A percentile compares a stretch with the other conserved stretches of the same genome.
Conservation (phyloP, 345 rosid species). For the Lagerstroemia speciosa region DNA sequence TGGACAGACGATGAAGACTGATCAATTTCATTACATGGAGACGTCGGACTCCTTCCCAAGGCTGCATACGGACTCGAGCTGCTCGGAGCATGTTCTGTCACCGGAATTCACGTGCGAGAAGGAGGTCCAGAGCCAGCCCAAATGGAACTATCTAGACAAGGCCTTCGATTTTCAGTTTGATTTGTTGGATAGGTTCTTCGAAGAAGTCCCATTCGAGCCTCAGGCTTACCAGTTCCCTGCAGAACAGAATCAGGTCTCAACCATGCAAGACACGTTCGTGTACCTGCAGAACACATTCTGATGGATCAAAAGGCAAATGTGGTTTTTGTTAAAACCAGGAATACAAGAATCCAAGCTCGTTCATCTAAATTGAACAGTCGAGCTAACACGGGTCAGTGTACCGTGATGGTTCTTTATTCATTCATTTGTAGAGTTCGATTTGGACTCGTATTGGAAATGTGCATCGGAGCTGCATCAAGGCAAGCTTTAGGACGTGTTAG, state of each 20-base stretch:
- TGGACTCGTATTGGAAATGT: background rate
- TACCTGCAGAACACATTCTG: conserved; percentile 19
- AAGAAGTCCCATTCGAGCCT: conserved; percentile 36
- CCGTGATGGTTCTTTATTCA: background rate
- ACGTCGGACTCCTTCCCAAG: conserved; percentile 47
- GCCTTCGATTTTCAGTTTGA: conserved; percentile 30
- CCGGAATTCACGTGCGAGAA: conserved; percentile 39
- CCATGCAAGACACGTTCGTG: conserved; percentile 20
- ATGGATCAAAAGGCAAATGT: background rate
- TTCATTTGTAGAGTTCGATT: background rate
- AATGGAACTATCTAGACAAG: conserved; percentile 23
- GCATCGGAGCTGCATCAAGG: background rate
- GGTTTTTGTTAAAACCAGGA: background rate
- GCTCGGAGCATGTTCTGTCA: conserved; percentile 61
- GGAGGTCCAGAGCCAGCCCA: conserved; percentile 54
- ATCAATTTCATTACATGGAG: conserved; percentile 25
- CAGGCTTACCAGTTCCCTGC: conserved; percentile 30
- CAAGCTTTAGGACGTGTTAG: background rate
- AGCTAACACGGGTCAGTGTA: background rate
- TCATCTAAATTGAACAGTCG: background rate
- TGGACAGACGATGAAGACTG: background rate
- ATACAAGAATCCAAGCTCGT: background rate
- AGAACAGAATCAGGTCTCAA: conserved; percentile 18
- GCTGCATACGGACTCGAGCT: conserved; percentile 52
- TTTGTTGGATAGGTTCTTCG: conserved; percentile 29